A percentile compares a stretch with the other conserved stretches of the same genome.
These are phyloP conservation scores for Cichorium intybus DNA, from an alignment of 140 eudicot genomes.

Conservation along the genomic window DNA sequence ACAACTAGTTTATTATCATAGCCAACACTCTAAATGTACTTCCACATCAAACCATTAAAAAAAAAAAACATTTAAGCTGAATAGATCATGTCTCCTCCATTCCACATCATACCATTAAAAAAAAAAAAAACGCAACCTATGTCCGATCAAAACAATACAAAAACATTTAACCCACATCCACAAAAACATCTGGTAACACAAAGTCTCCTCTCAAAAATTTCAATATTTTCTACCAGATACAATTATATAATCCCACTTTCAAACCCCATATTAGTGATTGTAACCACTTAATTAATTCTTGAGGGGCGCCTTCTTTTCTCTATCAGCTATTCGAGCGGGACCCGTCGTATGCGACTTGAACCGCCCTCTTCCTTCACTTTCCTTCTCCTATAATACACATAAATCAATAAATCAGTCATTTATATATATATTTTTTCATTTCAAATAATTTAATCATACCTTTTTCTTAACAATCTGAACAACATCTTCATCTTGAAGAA, in stretches of 20 bases:
- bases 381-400: conserved; percentile 58
- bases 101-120: neutral
- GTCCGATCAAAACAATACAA: conserved; percentile 15
- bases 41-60: no score
- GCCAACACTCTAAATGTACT: no score
- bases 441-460: conserved; percentile 34
- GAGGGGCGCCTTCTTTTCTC: conserved; percentile 97
- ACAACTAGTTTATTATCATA: no score
- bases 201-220: conserved; percentile 19
- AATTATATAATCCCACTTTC: neutral
- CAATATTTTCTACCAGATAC: neutral
- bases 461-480: conserved; percentile 97
- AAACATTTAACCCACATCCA: conserved; percentile 4
- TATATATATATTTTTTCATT: neutral
- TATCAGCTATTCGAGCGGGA: conserved; percentile 83
- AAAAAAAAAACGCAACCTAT: neutral
- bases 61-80: no score
- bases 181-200: conserved; percentile 15
- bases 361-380: conserved; percentile 89
- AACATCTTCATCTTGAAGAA: conserved; percentile 91
- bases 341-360: conserved; percentile 91
- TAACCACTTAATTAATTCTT: conserved; percentile 41
- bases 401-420: neutral
- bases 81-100: neutral
- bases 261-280: no score